Evolutionary conservation across 2,329 filamentous ascomycete species (phyloP).

Genomic region (Lecanicillium sp.): DNA sequence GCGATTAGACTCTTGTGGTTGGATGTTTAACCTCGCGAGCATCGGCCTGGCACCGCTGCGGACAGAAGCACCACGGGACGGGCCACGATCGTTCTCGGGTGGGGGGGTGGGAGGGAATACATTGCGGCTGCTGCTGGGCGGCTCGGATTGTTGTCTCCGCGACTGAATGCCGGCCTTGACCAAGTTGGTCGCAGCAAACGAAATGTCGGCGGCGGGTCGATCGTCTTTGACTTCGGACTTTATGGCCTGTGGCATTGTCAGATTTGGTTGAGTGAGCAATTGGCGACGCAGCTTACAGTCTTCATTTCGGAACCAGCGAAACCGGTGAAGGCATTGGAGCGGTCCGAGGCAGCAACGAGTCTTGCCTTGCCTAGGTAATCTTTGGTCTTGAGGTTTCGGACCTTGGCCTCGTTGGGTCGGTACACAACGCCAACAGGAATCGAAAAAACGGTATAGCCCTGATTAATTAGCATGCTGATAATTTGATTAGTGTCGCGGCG

Average conservation of each 20-base stretch:
- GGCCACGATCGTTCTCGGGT: conserved; percentile 71
- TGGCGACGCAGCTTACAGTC: conserved; percentile 45
- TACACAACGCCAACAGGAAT: conserved; percentile 96
- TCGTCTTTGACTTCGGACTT: conserved; percentile 64
- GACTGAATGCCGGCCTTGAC: conserved; percentile 80
- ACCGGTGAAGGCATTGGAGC: conserved; percentile 73
- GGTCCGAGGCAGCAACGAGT: conserved; percentile 80
- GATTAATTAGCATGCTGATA: conserved; percentile 18
- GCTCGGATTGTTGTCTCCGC: conserved; percentile 79
- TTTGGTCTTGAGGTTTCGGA: conserved; percentile 95
- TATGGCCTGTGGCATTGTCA: conserved; percentile 34
- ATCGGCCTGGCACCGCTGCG: conserved; percentile 55
- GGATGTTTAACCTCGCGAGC: conserved; percentile 58
- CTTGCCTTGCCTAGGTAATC: conserved; percentile 97
- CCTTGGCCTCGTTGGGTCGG: conserved; percentile 92
- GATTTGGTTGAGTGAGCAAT: neutral
- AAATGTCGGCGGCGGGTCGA: conserved; percentile 75
- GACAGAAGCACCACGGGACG: conserved; percentile 54
- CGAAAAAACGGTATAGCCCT: conserved; percentile 96
- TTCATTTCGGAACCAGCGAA: conserved; percentile 76
- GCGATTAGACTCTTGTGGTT: conserved; percentile 45
- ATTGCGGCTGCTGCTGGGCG: conserved; percentile 66
- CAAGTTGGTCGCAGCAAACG: conserved; percentile 86
- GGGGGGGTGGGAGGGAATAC: conserved; percentile 98
- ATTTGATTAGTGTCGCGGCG: neutral